These are phyloP conservation scores for Linnemannia exigua DNA, from an alignment of 192 early-diverging fungal species.

Conservation along the genomic window DNA sequence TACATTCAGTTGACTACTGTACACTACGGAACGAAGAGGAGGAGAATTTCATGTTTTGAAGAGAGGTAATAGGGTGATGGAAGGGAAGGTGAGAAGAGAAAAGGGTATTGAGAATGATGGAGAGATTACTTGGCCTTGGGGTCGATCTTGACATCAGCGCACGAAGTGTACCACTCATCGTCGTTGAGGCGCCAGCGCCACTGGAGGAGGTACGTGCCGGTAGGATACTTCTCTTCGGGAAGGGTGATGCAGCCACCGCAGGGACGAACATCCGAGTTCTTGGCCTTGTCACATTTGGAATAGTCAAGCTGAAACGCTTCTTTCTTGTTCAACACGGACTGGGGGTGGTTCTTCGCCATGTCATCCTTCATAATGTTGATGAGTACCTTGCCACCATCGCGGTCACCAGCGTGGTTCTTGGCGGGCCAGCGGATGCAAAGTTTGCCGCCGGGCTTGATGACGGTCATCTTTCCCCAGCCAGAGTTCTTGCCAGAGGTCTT, in stretches of 20 bases:
- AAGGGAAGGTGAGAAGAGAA: not conserved
- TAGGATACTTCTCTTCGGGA: not conserved
- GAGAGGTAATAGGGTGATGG: not conserved
- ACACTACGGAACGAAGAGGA: not conserved
- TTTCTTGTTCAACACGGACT: constrained; percentile 25
- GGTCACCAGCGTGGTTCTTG: constrained; percentile 52
- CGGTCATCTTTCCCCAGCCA: constrained; percentile 22
- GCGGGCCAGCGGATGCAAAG: constrained; percentile 58
- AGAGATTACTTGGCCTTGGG: not conserved
- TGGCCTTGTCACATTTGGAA: constrained; percentile 48
- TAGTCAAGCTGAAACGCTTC: constrained; percentile 26
- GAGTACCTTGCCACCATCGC: not conserved
- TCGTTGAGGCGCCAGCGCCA: constrained; percentile 48
- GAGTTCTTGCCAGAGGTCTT: constrained; percentile 19
- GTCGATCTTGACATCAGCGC: constrained; percentile 35
- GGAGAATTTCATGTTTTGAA: not conserved
- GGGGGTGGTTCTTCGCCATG: constrained; percentile 29
- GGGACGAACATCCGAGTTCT: constrained; percentile 40
- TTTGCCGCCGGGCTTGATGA: constrained; percentile 12
- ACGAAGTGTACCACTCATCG: constrained; percentile 46
- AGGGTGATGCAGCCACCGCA: constrained; percentile 54
- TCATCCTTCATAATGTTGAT: constrained; percentile 26
- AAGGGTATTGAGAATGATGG: not conserved
- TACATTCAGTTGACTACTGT: not conserved
- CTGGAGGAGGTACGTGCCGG: constrained; percentile 37